Conservation (phyloP, 2,329 filamentous ascomycete species). For the Colletotrichum sp. region DNA sequence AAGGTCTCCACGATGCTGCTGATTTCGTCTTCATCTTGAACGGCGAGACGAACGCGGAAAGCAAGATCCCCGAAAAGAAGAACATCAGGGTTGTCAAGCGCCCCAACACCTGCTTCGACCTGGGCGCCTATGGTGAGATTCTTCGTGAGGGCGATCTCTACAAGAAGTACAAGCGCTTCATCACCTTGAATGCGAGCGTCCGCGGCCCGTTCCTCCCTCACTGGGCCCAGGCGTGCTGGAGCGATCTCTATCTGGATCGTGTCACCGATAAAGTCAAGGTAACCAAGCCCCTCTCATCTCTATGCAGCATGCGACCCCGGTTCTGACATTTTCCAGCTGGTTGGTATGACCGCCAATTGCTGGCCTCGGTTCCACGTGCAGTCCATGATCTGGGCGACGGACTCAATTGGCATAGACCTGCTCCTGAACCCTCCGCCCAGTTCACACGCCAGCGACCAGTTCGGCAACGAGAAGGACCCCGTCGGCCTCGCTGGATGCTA, state of each 20-base stretch:
- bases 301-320: background rate
- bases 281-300: background rate
- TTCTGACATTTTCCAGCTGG: constrained; percentile 29
- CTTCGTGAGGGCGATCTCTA: constrained; percentile 34
- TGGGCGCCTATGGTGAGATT: constrained; percentile 39
- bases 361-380: constrained; percentile 37
- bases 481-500: constrained; percentile 36
- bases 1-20: constrained; percentile 39
- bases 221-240: constrained; percentile 41
- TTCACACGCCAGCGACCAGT: constrained; percentile 24
- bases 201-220: constrained; percentile 41
- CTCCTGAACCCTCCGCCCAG: constrained; percentile 33
- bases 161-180: constrained; percentile 39
- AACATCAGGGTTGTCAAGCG: constrained; percentile 37
- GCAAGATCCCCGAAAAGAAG: constrained; percentile 29
- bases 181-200: constrained; percentile 39
- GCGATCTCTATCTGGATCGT: constrained; percentile 34
- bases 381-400: constrained; percentile 43
- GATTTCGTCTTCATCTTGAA: constrained; percentile 47
- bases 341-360: constrained; percentile 42
- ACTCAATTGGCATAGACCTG: constrained; percentile 38
- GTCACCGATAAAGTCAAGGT: constrained; percentile 36
- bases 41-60: constrained; percentile 31
- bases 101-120: constrained; percentile 38
- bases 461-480: constrained; percentile 26